Evolutionary conservation across 1,284 basidiomycete genomes (phyloP), one percentile per base, ranked within the genome.

Genomic region (Apiotrichum laibachii): DNA sequence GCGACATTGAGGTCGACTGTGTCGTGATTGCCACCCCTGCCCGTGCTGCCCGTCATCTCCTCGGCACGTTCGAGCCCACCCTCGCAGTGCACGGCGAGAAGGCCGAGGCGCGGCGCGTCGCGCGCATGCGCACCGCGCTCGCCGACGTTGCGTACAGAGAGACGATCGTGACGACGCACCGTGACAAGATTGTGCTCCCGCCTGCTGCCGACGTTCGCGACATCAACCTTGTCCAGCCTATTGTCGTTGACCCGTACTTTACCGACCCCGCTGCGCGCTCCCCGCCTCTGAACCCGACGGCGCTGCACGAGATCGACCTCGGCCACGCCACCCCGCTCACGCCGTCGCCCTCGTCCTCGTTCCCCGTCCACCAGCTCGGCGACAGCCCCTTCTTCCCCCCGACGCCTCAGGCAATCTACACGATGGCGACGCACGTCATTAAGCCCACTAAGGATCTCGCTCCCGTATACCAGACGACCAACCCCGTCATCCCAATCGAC

Each of bases 21-120:
- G 75, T 89, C 53, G 77, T 89, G 15, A 80, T 89, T 56, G 87
- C 86, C 2, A 88, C 88, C 0, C 86, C 88, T 68, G 87, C 87
- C 2, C 83, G 83, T 54, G 81, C 82, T 18, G 86, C 85, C 7
- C 73, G 80, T 10, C 77, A 48, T 71, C 79, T 69, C 26, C 60
- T 71, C 44, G 68, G 52, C 12, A 66, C 60, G 21, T 54, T 73
- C 11, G 60, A 69, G 43, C 46, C 53, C 8, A 65, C 50, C 43
- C 51, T 76, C 45, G 55, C 47, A 19, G 35, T 53, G 5, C 33
- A 46, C 18, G 61, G 65, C n/a, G 57, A 55, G 26, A 53, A 60
- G 47, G 53, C 57, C 37, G 59, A 69, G 50, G 59, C 51, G 19
- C 40, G 48, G 22, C 60, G 67, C 15, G 65, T 75, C 0, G 44